A percentile compares a stretch with the other conserved stretches of the same genome.
phyloP scores from a whole-genome alignment of 352 stramenopile genomes.

The Plasmopara viticola region DNA sequence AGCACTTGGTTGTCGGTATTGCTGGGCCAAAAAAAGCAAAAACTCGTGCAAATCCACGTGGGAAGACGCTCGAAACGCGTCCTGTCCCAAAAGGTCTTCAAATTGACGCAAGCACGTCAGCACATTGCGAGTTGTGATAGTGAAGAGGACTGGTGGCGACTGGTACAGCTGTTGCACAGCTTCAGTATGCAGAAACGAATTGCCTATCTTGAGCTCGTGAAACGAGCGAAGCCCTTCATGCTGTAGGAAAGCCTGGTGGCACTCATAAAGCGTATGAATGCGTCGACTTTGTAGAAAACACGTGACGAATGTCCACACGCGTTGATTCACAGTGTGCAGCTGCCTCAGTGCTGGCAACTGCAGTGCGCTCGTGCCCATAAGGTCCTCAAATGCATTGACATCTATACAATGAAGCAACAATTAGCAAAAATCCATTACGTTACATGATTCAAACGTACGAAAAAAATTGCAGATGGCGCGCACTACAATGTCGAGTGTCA shows the following conservation, averaged over 20 bases:
- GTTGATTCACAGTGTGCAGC: slow-evolving; percentile 59
- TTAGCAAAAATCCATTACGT: slow-evolving; percentile 2
- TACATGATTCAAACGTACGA: slow-evolving; percentile 24
- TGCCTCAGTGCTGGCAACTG: slow-evolving; percentile 48
- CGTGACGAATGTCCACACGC: slow-evolving; percentile 75
- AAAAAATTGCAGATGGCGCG: slow-evolving; percentile 63
- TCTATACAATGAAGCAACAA: slow-evolving; percentile 18
- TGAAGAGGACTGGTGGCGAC: slow-evolving; percentile 34
- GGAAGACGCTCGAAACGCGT: slow-evolving; percentile 52
- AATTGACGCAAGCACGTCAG: slow-evolving; percentile 60
- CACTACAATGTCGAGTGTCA: slow-evolving; percentile 39
- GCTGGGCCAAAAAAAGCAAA: slow-evolving; percentile 60
- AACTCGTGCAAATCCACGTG: slow-evolving; percentile 68
- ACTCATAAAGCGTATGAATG: slow-evolving; percentile 72
- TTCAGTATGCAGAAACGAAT: slow-evolving; percentile 72
- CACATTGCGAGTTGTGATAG: slow-evolving; percentile 64
- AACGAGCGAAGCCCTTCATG: slow-evolving; percentile 65
- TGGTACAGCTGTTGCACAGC: slow-evolving; percentile 72
- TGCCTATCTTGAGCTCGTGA: slow-evolving; percentile 64
- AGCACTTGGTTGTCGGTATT: slow-evolving; percentile 52
- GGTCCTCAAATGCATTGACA: slow-evolving; percentile 45
- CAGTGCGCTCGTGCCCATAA: slow-evolving; percentile 34
- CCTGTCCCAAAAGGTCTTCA: slow-evolving; percentile 49
- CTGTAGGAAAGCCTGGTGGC: slow-evolving; percentile 52
- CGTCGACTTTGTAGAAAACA: slow-evolving; percentile 68